Conservation (phyloP, 345 rosid species). For the Fremontodendron californicum region DNA sequence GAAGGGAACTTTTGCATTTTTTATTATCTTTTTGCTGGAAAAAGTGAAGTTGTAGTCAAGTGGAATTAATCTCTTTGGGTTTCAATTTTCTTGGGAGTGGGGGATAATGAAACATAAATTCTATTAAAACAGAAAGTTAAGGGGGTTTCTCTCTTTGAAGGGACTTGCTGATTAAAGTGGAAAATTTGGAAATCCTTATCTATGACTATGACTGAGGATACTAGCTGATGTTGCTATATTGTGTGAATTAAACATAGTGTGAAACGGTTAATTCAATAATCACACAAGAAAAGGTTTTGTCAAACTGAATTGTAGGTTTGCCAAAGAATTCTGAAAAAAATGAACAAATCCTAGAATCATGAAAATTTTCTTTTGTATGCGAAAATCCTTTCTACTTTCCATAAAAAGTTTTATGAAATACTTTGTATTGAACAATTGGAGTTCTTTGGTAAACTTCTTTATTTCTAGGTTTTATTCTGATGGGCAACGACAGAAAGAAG, state of each 20-base stretch:
- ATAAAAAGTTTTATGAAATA: neutral
- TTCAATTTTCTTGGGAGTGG: neutral
- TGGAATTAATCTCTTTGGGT: neutral
- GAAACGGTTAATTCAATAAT: neutral
- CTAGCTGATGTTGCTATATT: neutral
- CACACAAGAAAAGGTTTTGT: neutral
- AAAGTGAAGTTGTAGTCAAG: neutral
- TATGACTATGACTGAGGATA: neutral
- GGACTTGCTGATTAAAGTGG: neutral
- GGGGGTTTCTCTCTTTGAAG: neutral
- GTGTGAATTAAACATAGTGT: too few relatives aligned
- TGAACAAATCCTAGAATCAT: neutral
- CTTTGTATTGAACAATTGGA: neutral
- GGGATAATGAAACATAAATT: neutral
- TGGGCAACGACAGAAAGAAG: slow-evolving; percentile 44
- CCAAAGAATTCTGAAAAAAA: neutral
- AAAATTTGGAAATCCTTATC: neutral
- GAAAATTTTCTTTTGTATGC: neutral
- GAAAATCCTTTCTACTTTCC: neutral
- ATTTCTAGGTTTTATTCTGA: slow-evolving; percentile 66
- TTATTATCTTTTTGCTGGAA: neutral
- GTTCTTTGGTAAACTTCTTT: slow-evolving; percentile 4
- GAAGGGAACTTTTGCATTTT: neutral
- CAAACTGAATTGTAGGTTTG: neutral
- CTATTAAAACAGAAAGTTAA: neutral